A percentile compares a stretch with the other conserved stretches of the same genome.
Conservation (phyloP, 768 basidiomycete species). For the Boletus speciosus region DNA sequence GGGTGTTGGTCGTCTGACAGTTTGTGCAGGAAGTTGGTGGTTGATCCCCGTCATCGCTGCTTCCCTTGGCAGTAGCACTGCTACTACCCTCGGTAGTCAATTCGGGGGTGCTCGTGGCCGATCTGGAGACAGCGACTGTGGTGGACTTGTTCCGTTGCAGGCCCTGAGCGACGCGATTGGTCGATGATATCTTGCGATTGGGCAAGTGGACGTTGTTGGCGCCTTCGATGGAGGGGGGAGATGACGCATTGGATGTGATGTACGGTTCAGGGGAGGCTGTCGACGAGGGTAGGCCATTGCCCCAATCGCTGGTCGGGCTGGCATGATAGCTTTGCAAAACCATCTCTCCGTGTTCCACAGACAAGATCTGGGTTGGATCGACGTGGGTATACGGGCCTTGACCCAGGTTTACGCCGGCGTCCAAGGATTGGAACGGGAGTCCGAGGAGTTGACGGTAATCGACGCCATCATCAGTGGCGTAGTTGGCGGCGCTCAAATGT, state of each 20-base stretch:
- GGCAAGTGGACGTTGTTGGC: conserved; percentile 30
- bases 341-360: conserved; percentile 39
- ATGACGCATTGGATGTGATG: conserved; percentile 64
- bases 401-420: conserved; percentile 37
- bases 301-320: conserved; percentile 84
- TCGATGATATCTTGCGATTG: conserved; percentile 60
- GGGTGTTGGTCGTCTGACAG: conserved; percentile 94
- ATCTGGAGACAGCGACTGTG: conserved; percentile 37
- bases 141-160: conserved; percentile 50
- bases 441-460: conserved; percentile 65
- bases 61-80: conserved; percentile 35
- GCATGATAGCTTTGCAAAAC: conserved; percentile 56
- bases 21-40: conserved; percentile 87
- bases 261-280: conserved; percentile 76
- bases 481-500: conserved; percentile 47
- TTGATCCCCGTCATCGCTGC: conserved; percentile 63
- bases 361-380: conserved; percentile 86
- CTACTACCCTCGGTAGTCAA: conserved; percentile 34
- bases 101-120: conserved; percentile 70
- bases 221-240: conserved; percentile 66
- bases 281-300: conserved; percentile 65
- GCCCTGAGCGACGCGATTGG: conserved; percentile 60
- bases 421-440: conserved; percentile 57
- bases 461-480: conserved; percentile 53
- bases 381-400: conserved; percentile 72